These are phyloP conservation scores for Colletotrichum gloeosporioides DNA, from an alignment of 2,329 filamentous ascomycete species.

Conservation along the genomic window DNA sequence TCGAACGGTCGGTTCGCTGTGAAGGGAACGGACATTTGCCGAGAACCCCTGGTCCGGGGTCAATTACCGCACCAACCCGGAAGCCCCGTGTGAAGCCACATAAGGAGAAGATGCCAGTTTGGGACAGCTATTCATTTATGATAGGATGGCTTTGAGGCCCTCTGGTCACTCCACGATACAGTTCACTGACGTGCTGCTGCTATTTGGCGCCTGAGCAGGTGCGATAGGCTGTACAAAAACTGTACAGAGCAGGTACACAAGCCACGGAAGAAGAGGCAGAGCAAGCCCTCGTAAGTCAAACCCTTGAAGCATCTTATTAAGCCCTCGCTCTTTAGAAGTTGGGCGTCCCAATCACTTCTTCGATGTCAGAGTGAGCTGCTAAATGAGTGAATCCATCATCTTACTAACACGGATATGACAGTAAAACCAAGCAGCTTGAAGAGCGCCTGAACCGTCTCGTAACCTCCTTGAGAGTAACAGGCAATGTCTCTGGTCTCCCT, in stretches of 20 bases:
- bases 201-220: conserved; percentile 35
- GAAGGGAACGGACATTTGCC: not conserved
- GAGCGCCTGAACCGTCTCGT: conserved; percentile 55
- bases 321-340: too few species aligned
- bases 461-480: conserved; percentile 49
- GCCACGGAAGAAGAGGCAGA: conserved; percentile 56
- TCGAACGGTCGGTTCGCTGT: not conserved
- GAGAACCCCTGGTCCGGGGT: not conserved
- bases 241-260: conserved; percentile 53
- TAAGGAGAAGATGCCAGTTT: not conserved
- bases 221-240: conserved; percentile 52
- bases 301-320: too few species aligned
- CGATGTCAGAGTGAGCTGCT: too few species aligned
- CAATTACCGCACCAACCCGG: not conserved
- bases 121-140: fast-evolving
- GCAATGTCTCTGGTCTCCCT: conserved; percentile 33
- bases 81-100: not conserved
- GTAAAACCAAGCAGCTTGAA: conserved; percentile 55
- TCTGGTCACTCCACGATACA: fast-evolving
- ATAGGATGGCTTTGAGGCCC: fast-evolving
- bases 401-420: conserved; percentile 22
- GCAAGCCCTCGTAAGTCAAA: conserved; percentile 53
- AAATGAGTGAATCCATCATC: fast-evolving
- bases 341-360: too few species aligned
- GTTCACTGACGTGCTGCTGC: not conserved